Percentiles rank a stretch among this genome's conserved stretches.
These are phyloP conservation scores for Ustilago loliicola DNA, from an alignment of 1,284 basidiomycete species.

Conservation along the genomic window DNA sequence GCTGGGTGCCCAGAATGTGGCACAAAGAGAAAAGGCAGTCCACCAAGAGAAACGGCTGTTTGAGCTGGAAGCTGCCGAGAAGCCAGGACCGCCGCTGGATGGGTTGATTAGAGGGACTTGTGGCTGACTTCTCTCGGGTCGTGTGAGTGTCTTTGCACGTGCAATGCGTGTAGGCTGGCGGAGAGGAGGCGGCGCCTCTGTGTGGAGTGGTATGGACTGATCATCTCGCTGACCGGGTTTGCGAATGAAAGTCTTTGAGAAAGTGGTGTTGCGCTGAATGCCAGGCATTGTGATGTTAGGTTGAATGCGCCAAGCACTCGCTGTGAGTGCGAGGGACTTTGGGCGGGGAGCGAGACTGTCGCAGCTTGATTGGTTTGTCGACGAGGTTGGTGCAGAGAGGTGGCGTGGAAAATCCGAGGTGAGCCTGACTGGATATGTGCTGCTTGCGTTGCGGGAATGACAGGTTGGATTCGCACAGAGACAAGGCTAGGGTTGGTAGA, in stretches of 20 bases:
- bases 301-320: not conserved
- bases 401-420: too few species aligned
- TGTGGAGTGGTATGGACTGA: conserved; percentile 61
- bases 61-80: conserved; percentile 24
- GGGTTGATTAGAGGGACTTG: conserved; percentile 81
- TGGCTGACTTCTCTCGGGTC: conserved; percentile 77
- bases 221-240: conserved; percentile 55
- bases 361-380: not conserved
- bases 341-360: not conserved
- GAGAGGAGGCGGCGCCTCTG: conserved; percentile 66
- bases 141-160: conserved; percentile 77
- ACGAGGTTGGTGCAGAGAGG: not conserved
- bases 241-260: conserved; percentile 67
- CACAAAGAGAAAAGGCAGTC: conserved; percentile 51
- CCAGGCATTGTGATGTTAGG: conserved; percentile 29
- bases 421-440: not conserved
- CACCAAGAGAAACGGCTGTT: conserved; percentile 49
- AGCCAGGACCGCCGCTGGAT: conserved; percentile 64
- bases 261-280: conserved; percentile 48
- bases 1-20: conserved; percentile 68
- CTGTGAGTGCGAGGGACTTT: not conserved
- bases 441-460: not conserved
- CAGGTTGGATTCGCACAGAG: not conserved
- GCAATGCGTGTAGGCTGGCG: conserved; percentile 67
- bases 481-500: not conserved